A percentile compares a stretch with the other conserved stretches of the same genome.
Evolutionary conservation across 345 rosid genomes (phyloP).

Genomic region (Gynandropsis gynandra): DNA sequence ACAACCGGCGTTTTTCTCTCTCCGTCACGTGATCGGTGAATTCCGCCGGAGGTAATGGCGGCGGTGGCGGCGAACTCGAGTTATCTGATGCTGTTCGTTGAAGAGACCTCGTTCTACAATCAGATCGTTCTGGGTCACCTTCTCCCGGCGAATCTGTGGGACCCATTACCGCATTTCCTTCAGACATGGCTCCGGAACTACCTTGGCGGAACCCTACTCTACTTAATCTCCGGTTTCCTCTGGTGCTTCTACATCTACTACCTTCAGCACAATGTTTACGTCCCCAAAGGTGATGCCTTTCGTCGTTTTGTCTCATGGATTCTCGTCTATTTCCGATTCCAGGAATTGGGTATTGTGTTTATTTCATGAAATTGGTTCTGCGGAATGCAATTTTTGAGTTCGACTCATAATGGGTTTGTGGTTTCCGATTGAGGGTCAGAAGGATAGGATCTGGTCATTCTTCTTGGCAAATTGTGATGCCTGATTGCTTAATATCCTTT

Average conservation of each 20-base stretch:
- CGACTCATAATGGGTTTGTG: too few relatives aligned
- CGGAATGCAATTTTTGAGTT: too few relatives aligned
- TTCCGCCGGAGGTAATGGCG: too few relatives aligned
- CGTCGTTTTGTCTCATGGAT: neutral
- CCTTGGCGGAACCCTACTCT: slow-evolving; percentile 48
- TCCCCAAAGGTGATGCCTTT: slow-evolving; percentile 47
- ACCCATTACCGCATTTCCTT: slow-evolving; percentile 49
- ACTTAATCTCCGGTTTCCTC: slow-evolving; percentile 54
- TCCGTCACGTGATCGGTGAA: too few relatives aligned
- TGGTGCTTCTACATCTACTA: slow-evolving; percentile 83
- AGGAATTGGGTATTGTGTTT: neutral
- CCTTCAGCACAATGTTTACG: slow-evolving; percentile 52
- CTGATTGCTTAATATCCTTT: too few relatives aligned
- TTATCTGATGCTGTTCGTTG: slow-evolving; percentile 31
- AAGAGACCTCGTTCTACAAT: slow-evolving; percentile 52
- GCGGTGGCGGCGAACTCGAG: slow-evolving; percentile 6
- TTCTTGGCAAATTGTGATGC: too few relatives aligned
- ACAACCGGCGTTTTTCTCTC: too few relatives aligned
- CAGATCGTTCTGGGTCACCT: slow-evolving; percentile 45
- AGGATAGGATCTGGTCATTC: too few relatives aligned
- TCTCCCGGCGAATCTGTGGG: slow-evolving; percentile 45
- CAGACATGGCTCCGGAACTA: slow-evolving; percentile 83
- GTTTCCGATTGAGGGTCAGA: too few relatives aligned
- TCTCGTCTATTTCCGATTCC: neutral
- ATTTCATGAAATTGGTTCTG: too few relatives aligned